Base-by-base conservation (phyloP, 176 grass and related monocot genomes). In the Oryza glaberrima region DNA sequence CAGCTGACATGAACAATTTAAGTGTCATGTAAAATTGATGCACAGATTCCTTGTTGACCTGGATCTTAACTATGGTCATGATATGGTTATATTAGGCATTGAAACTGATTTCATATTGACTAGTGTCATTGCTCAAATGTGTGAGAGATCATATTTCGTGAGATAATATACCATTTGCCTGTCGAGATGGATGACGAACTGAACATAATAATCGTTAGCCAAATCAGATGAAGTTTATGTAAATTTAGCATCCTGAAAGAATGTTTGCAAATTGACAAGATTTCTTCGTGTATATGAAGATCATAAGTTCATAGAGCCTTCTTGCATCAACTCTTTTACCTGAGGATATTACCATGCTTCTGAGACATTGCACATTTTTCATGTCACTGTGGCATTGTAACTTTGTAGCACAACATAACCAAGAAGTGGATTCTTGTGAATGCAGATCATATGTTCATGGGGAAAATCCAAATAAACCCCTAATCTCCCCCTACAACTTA, bases 1-100 rank as follows among this genome's bases (percentile, higher is more conserved):
- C 15, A 34, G 54, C 11, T 90, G 75, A 43, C 63, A 78, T 63
- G 15, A 82, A 77, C 25, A 28, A 23, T 77, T 73, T 15, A 73
- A 40, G 38, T 6, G 40, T 41, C 40, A 41, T 41, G 40, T 41
- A 41, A 41, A 41, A 41, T 41, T 41, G 40, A 41, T 8, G 40
- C 12, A 22, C 52, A 61, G 68, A 23, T 32, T 58, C 17, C 52
- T 58, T 44, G 20, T 25, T 73, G n/a, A 32, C 23, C 13, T 74
- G 44, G 40, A 63, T 34, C 32, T 4, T 3, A 16, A 25, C 20
- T 11, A 20, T 40, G 6, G 30, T 48, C 22, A 30, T 65, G 71
- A 9, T 63, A 13, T 63, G 58, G 58, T 23, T 23, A 63, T 63
- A 23, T 23, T 63, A 63, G 58, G 7, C 58, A 2, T 63, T n/a